These are phyloP conservation scores for Immersiella caudata DNA, from an alignment of 495 filamentous ascomycete genomes.

Conservation along the genomic window DNA sequence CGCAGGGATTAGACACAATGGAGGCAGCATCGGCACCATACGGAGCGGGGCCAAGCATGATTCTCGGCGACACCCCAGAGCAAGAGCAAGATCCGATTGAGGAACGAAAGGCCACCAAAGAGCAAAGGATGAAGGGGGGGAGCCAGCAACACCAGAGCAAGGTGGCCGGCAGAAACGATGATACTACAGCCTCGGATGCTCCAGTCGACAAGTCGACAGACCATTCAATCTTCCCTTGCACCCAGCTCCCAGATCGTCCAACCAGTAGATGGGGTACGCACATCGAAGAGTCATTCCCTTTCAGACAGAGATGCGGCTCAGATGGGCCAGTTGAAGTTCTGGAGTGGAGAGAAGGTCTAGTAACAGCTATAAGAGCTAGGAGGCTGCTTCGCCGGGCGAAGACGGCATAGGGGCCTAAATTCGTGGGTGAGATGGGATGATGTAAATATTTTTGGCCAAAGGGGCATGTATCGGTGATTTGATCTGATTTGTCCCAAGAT, in stretches of 20 bases:
- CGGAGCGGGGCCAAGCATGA: neutral
- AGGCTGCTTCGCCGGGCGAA: neutral
- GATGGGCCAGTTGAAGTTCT: neutral
- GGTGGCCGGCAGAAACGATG: neutral
- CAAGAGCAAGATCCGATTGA: too few relatives aligned
- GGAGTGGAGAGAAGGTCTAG: neutral
- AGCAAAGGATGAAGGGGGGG: too few relatives aligned
- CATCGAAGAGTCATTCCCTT: neutral
- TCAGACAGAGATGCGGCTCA: neutral
- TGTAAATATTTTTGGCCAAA: too few relatives aligned
- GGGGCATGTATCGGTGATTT: neutral
- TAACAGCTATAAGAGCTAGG: neutral
- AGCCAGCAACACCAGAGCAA: too few relatives aligned
- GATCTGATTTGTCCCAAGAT: neutral
- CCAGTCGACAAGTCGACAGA: neutral
- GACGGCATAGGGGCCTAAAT: neutral
- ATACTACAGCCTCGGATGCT: neutral
- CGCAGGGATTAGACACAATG: neutral
- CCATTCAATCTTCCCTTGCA: neutral
- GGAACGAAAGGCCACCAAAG: too few relatives aligned
- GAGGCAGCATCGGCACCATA: neutral
- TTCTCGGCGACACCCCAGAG: too few relatives aligned
- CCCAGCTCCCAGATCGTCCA: neutral
- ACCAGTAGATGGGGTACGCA: neutral
- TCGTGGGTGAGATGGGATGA: too few relatives aligned